Percentiles rank a stretch among this genome's conserved stretches.
Conservation (phyloP, 2,329 filamentous ascomycete genomes). For the Colletotrichum sp. region DNA sequence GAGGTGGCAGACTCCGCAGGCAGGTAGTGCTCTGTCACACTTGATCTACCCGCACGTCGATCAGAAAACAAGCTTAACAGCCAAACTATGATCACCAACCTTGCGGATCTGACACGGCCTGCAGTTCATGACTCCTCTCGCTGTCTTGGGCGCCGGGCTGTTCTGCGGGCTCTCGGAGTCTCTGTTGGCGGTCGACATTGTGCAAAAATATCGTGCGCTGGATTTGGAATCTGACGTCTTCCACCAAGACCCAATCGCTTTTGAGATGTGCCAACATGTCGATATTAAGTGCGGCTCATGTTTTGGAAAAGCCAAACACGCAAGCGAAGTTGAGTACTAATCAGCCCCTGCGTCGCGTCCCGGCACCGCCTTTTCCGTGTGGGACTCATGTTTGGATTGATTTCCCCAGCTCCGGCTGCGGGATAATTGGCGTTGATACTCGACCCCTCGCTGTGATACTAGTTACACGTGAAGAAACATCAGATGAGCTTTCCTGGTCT, state of each 20-base stretch:
- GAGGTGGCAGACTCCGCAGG: constrained; percentile 16
- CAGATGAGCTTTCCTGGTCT: constrained; percentile 6
- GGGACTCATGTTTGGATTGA: constrained; percentile 6
- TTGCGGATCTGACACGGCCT: constrained; percentile 14
- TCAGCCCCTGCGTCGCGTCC: background rate
- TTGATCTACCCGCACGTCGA: constrained; percentile 16
- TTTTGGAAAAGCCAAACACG: background rate
- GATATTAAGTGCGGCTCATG: constrained; percentile 12
- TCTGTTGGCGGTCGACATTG: constrained; percentile 3
- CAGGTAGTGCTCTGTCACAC: constrained; percentile 16
- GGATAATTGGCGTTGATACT: constrained; percentile 2
- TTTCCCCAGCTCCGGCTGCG: background rate
- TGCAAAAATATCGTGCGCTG: background rate
- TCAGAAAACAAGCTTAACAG: constrained; percentile 12
- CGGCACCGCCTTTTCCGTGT: constrained; percentile 10
- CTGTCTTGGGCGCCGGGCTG: background rate
- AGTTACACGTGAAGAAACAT: constrained; percentile 4
- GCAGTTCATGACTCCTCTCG: constrained; percentile 13
- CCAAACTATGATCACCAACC: background rate
- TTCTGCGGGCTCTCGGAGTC: constrained; percentile 2
- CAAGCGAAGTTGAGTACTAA: background rate
- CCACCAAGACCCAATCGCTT: background rate
- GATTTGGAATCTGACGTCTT: background rate
- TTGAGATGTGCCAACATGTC: background rate
- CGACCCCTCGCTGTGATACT: constrained; percentile 13